These are phyloP conservation scores for Botrytis porri DNA, from an alignment of 2,329 filamentous ascomycete species.

Conservation along the genomic window DNA sequence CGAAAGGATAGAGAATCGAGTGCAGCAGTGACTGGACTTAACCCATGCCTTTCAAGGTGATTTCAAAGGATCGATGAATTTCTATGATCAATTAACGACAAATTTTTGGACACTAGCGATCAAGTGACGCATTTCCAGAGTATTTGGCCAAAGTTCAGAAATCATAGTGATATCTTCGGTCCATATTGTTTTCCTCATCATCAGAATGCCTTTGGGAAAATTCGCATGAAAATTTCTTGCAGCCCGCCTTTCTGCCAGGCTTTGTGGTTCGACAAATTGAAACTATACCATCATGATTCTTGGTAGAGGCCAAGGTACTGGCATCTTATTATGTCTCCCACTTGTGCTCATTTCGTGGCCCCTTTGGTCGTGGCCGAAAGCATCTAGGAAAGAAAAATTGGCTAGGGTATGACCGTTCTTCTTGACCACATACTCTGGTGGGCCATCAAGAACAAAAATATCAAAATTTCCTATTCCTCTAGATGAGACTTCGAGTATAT, in stretches of 20 bases:
- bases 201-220: background rate
- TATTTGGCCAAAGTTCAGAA: background rate
- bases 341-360: background rate
- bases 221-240: background rate
- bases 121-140: background rate
- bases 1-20: background rate
- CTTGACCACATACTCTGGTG: background rate
- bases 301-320: background rate
- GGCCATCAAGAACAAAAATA: background rate
- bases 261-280: background rate
- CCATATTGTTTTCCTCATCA: background rate
- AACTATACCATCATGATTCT: background rate
- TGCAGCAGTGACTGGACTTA: background rate
- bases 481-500: background rate
- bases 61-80: background rate
- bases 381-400: background rate
- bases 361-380: background rate
- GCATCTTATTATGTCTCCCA: background rate
- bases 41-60: background rate
- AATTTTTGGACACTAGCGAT: background rate
- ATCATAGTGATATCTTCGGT: background rate
- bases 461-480: background rate
- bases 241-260: background rate
- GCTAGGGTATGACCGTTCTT: background rate
- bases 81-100: background rate